These are phyloP conservation scores for Talaromyces stipitatus DNA, from an alignment of 495 filamentous ascomycete species.

Conservation along the genomic window DNA sequence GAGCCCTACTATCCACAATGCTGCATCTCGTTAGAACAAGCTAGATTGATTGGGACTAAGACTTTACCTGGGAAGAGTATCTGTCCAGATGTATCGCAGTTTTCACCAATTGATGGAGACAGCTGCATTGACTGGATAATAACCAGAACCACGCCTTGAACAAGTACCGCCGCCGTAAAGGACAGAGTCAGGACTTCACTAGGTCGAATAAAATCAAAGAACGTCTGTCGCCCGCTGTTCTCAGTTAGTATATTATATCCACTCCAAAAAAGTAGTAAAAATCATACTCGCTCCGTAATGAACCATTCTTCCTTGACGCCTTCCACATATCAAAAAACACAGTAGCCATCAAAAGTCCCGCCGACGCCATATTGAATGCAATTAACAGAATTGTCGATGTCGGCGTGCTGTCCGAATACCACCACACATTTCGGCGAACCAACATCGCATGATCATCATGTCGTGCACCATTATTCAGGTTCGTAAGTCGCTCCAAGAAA, in stretches of 20 bases:
- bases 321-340: slow-evolving; percentile 9
- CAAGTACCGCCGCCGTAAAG: slow-evolving; percentile 21
- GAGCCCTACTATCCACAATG: slow-evolving; percentile 26
- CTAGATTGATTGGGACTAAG: not conserved
- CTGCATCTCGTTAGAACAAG: slow-evolving; percentile 10
- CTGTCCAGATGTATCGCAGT: slow-evolving; percentile 20
- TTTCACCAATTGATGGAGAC: slow-evolving; percentile 7
- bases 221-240: not conserved
- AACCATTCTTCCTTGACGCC: not conserved
- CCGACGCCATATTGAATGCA: slow-evolving; percentile 13
- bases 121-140: slow-evolving; percentile 17
- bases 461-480: not conserved
- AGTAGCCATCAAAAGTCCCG: slow-evolving; percentile 7
- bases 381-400: slow-evolving; percentile 8
- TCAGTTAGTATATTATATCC: not conserved
- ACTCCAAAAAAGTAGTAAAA: not conserved
- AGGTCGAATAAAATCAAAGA: slow-evolving; percentile 19
- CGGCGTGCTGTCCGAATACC: not conserved
- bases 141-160: slow-evolving; percentile 27
- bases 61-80: slow-evolving; percentile 26
- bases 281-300: not conserved
- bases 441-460: not conserved
- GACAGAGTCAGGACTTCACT: slow-evolving; percentile 28
- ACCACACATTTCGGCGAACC: not conserved
- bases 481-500: not conserved